Conservation (phyloP, 1,284 basidiomycete genomes). For the Heterobasidion irregulare region DNA sequence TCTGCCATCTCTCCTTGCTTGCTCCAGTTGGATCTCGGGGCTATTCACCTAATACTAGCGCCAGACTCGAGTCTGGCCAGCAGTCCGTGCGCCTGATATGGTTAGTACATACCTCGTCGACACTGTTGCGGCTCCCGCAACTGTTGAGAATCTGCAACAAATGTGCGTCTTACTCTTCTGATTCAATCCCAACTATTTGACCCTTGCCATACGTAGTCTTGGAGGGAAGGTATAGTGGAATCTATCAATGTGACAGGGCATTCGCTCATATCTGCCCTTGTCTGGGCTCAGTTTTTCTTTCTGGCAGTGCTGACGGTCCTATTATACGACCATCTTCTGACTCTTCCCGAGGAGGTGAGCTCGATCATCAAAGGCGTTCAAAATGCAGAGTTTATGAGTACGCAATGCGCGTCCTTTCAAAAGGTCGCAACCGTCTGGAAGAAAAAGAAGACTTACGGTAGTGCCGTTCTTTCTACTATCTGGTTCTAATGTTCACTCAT, state of each 20-base stretch:
- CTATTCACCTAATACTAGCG: no score
- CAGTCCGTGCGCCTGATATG: no score
- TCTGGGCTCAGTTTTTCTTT: conserved; percentile 10
- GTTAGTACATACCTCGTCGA: no score
- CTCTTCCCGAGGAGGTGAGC: conserved; percentile 9
- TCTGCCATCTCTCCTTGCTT: no score
- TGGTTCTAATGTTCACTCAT: conserved; percentile 3
- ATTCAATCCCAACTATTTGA: neutral
- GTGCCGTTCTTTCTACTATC: no score
- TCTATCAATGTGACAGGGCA: neutral
- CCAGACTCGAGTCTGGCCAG: no score
- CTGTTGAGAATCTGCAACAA: conserved; percentile 6
- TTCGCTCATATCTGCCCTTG: neutral
- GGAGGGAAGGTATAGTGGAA: conserved; percentile 8
- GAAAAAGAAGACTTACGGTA: conserved; percentile 9
- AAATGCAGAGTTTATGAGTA: neutral
- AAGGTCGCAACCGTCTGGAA: conserved; percentile 12
- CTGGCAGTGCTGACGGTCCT: conserved; percentile 8
- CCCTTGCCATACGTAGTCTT: conserved; percentile 1
- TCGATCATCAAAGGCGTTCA: neutral
- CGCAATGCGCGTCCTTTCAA: neutral
- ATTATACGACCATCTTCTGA: conserved; percentile 11
- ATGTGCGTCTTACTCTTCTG: conserved; percentile 5
- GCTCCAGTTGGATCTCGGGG: no score
- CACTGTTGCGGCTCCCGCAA: neutral